Evolutionary conservation across 257 asterid species (phyloP), one percentile per base, ranked within the genome.

Genomic region (Salvia splendens): DNA sequence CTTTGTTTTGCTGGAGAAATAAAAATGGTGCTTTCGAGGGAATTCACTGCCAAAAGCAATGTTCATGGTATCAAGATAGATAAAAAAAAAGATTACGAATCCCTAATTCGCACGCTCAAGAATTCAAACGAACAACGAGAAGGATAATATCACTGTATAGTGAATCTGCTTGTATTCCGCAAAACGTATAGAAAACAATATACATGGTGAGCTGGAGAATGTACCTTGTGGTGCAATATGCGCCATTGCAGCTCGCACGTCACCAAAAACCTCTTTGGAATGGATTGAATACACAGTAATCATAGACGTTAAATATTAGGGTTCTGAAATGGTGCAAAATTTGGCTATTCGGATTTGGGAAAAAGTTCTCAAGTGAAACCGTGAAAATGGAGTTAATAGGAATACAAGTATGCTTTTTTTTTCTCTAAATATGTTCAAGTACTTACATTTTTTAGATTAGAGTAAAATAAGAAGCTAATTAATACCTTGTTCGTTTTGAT

Each of bases 151-250:
- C 46, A 28, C 3, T 41, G 55, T n/a, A 14, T 1, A 12, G 15
- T 6, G 10, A 24, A 20, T 63, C n/a, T 16, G 42, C 65, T 35
- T 1, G 57, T 30, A 43, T 42, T 57, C 16, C 6, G 43, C 73
- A 67, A 67, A 53, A 30, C 16, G 10, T 32, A 72, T 32, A 2
- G 43, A 3, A 59, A 67, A 58, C 4, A 30, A n/a, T 20, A 7
- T 36, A 8, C 14, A 41, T 11, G 51, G 33, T 45, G 79, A 50
- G 42, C 30, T 53, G 12, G 11, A 58, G 42, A 69, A 70, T 12
- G 49, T 70, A 75, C 80, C 80, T 70, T 57, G 30, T 32, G 12
- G 12, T 33, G 38, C 5, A 38, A n/a, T 64, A 60, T 36, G 12
- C 66, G 51, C 38, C 66, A 16, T 42, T 24, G 11, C 49, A 40